Evolutionary conservation across 768 basidiomycete genomes (phyloP), one percentile per base, ranked within the genome.

Genomic region (Serendipita vermifera): DNA sequence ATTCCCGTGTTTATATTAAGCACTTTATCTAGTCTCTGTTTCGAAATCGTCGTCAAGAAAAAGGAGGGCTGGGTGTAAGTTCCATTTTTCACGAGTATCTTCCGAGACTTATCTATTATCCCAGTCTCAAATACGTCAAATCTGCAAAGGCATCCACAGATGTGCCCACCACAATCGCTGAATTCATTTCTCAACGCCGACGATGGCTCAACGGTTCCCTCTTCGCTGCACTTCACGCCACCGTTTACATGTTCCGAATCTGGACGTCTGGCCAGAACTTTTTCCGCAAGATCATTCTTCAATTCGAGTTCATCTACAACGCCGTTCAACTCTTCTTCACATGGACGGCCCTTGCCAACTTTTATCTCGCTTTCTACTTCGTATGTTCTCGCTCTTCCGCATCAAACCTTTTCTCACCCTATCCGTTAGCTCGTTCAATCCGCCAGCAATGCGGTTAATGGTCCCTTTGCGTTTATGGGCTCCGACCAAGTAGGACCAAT

Each of bases 101-200:
- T 32, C 20, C 31, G 22, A 54, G 32, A n/a, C 5, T 9, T 53
- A 51, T 38, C n/a, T 6, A 31, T 32, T 48, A 26, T 59, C n/a
- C n/a, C n/a, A 87, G 85, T 14, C 70, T 89, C 62, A 84, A 82
- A 68, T 93, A 91, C 65, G 90, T 93, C 68, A 90, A 90, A 76
- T 86, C 81, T 63, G 93, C 93, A 14, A 91, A 93, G 62, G 93
- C 91, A 0, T 78, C 91, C 38, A 97, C 93, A n/a, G 93, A 98
- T 70, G 92, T 94, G 3, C 93, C 93, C 31, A 85, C 89, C 33
- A 76, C 81, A 17, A 79, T 94, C 53, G 81, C 92, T 13, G 93
- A 96, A 66, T 94, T 94, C 71, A 96, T 94, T 61, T 90, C 87
- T 2, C 92, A 97, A 65, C 83, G 90, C 66, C 83, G 90, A 63